Conservation (phyloP, 2,329 filamentous ascomycete species). For the Knoxdaviesia proteae region DNA sequence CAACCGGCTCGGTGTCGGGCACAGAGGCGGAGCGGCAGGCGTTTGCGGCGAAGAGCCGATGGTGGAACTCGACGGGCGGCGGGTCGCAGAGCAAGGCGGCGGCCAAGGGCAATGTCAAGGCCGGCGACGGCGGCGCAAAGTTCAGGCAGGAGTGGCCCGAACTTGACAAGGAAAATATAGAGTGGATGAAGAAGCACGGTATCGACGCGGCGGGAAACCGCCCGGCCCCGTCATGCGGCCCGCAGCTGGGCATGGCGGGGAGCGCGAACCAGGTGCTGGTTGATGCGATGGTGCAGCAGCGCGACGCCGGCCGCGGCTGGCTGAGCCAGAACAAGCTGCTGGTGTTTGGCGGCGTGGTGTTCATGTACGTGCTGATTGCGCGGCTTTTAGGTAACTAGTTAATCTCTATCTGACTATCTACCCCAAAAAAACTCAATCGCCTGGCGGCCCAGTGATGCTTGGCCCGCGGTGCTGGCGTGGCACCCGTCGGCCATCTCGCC, state of each 20-base stretch:
- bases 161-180: conserved; percentile 71
- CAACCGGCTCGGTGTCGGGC: conserved; percentile 69
- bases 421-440: conserved; percentile 6
- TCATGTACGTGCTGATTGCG: conserved; percentile 68
- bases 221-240: conserved; percentile 22
- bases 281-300: conserved; percentile 54
- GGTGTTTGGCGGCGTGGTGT: conserved; percentile 46
- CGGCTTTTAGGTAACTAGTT: conserved; percentile 36
- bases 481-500: conserved; percentile 11
- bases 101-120: conserved; percentile 63
- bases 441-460: conserved; percentile 9
- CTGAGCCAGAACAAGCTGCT: conserved; percentile 59
- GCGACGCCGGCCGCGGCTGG: conserved; percentile 69
- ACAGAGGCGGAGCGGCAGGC: conserved; percentile 57
- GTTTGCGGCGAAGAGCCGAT: conserved; percentile 57
- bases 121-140: conserved; percentile 78
- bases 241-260: conserved; percentile 36
- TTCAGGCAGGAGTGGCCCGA: conserved; percentile 84
- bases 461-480: conserved; percentile 10
- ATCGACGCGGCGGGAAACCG: conserved; percentile 58
- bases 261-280: conserved; percentile 49
- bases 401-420: too few relatives aligned
- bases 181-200: conserved; percentile 69
- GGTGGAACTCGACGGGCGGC: conserved; percentile 94
- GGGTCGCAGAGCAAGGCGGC: conserved; percentile 42